Evolutionary conservation across 2,329 filamentous ascomycete species (phyloP).

Genomic region (Pseudogymnoascus sp.): DNA sequence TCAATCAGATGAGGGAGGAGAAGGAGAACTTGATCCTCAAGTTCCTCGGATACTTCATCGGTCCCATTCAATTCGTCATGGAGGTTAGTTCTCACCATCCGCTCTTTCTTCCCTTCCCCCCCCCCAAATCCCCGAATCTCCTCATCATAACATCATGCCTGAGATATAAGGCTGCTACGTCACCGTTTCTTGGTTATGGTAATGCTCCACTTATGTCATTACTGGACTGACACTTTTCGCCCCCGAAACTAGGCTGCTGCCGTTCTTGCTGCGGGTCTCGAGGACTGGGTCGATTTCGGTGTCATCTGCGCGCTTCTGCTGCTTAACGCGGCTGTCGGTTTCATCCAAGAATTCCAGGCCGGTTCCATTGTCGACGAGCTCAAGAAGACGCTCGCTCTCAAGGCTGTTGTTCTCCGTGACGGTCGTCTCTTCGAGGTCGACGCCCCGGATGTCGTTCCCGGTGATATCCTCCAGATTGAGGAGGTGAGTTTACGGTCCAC

Average conservation of each 20-base stretch:
- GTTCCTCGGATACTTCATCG: conserved; percentile 74
- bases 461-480: conserved; percentile 83
- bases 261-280: conserved; percentile 71
- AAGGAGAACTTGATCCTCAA: conserved; percentile 79
- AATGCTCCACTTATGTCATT: neutral
- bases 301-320: conserved; percentile 78
- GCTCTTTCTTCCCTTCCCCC: too few species aligned
- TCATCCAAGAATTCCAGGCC: conserved; percentile 83
- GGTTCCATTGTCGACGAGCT: conserved; percentile 84
- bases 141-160: neutral
- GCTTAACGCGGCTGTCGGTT: conserved; percentile 79
- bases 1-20: conserved; percentile 88
- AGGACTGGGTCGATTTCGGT: conserved; percentile 90
- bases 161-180: neutral
- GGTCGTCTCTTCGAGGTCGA: conserved; percentile 70
- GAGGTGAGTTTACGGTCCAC: conserved; percentile 42
- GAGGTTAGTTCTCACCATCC: conserved; percentile 47
- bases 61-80: conserved; percentile 92
- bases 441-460: conserved; percentile 75
- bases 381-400: conserved; percentile 83
- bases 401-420: conserved; percentile 79
- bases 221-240: conserved; percentile 9
- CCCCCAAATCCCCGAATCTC: neutral
- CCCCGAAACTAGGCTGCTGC: conserved; percentile 45
- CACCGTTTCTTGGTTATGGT: neutral